Base-by-base conservation (phyloP, 1,284 basidiomycete genomes). In the Ceratorhiza oryzae-sativae region DNA sequence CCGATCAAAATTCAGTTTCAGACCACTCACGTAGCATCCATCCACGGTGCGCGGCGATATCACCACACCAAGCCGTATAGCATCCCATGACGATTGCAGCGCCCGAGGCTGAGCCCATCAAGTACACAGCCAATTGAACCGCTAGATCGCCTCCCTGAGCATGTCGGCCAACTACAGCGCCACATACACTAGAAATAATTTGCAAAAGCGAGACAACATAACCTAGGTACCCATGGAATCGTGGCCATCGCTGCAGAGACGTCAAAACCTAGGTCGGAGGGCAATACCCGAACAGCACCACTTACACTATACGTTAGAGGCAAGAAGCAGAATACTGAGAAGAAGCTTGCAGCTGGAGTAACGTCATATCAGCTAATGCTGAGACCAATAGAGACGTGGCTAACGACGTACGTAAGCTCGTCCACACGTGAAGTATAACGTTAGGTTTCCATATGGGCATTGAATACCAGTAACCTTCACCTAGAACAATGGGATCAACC, bases 11-110 rank as follows among this genome's bases (percentile, higher is more conserved):
- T 10, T 15, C 27, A 10, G 20, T 34, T 27, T 59, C n/a, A 34
- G 5, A n/a, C 25, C n/a, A 71, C 74, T 71, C 25, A 75, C 74
- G 67, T 10, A 75, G 30, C 74, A 75, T 75, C 72, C 72, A 75
- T 36, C 68, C 70, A 18, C 74, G 58, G 41, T 75, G 74, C 30
- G 61, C 55, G 18, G 59, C 56, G 30, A 71, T 73, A 23, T 74
- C 68, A n/a, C 67, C 67, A 18, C 67, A 55, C 55, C 62, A 60
- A 32, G 73, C 74, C n/a, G 36, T 36, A 5, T 49, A 36, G 32
- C 49, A 61, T 9, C 74, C 74, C 46, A 61, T 61, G 18, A 73
- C 49, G 6, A 70, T 41, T 23, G 67, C 67, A 41, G 34, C 39
- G 18, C 53, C 72, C 61, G 59, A 48, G 60, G 34, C 59, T 4